phyloP scores from a whole-genome alignment of 768 basidiomycete species.

The Trametes cubensis region DNA sequence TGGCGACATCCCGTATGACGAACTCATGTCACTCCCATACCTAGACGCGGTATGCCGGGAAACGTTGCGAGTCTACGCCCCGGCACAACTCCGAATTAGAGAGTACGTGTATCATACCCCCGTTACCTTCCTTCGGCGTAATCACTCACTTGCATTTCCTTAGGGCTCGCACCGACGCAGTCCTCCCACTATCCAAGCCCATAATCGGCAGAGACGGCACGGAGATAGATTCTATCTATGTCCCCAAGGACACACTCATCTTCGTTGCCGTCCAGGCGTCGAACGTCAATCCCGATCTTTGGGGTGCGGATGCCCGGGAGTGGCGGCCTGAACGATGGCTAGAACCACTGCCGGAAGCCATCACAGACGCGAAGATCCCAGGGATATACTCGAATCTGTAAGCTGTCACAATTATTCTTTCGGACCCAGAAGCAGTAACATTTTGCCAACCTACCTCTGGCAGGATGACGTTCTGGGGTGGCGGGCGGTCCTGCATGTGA shows the following conservation, averaged over 20 bases:
- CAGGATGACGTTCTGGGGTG: constrained; percentile 23
- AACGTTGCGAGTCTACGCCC: constrained; percentile 53
- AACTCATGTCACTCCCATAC: constrained; percentile 48
- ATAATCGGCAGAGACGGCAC: constrained; percentile 16
- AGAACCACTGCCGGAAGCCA: too few relatives aligned
- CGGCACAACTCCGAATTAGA: constrained; percentile 2
- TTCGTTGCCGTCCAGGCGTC: too few relatives aligned
- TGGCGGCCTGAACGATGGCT: too few relatives aligned
- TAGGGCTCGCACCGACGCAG: constrained; percentile 1
- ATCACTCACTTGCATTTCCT: not conserved
- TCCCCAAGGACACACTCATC: too few relatives aligned
- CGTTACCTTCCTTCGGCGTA: not conserved
- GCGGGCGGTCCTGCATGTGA: constrained; percentile 17
- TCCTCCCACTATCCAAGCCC: constrained; percentile 20
- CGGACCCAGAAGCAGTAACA: too few relatives aligned
- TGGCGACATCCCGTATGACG: too few relatives aligned
- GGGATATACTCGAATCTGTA: too few relatives aligned
- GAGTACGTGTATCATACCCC: not conserved
- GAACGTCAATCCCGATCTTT: too few relatives aligned
- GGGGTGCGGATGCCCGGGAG: too few relatives aligned
- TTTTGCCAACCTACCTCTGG: not conserved
- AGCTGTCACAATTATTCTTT: too few relatives aligned
- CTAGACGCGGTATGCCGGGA: constrained; percentile 67
- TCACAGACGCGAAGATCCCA: too few relatives aligned
- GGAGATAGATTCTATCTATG: constrained; percentile 13